Percentiles rank a stretch among this genome's conserved stretches.
phyloP scores from a whole-genome alignment of 106 monocot genomes.

The Allium sativum region DNA sequence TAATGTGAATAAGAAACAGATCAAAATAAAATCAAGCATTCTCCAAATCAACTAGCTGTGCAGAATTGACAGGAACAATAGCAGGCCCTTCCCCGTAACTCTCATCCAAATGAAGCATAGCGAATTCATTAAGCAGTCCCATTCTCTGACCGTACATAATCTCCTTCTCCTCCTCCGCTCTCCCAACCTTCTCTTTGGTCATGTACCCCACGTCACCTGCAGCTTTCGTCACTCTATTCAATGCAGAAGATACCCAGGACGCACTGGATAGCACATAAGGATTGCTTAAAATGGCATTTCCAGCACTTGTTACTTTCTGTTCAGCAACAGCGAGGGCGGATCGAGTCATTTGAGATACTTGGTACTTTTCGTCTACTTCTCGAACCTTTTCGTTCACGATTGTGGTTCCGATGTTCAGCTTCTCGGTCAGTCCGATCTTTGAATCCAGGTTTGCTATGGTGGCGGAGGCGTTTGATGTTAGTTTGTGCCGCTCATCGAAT shows the following conservation, averaged over 20 bases:
- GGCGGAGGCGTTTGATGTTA: conserved; percentile 57
- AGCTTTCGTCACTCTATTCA: conserved; percentile 41
- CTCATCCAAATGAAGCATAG: conserved; percentile 46
- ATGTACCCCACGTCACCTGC: conserved; percentile 53
- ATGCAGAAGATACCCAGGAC: conserved; percentile 60
- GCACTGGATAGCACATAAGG: conserved; percentile 52
- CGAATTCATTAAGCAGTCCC: conserved; percentile 35
- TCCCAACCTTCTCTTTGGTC: conserved; percentile 72
- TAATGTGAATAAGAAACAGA: too few relatives aligned
- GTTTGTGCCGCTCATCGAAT: conserved; percentile 61
- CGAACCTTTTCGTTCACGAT: conserved; percentile 46
- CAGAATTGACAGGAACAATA: conserved; percentile 3
- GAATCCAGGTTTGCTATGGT: conserved; percentile 58
- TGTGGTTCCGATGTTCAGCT: conserved; percentile 55
- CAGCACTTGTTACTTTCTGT: conserved; percentile 49
- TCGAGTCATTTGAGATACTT: conserved; percentile 68
- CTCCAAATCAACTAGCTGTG: too few relatives aligned
- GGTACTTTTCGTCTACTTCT: conserved; percentile 65
- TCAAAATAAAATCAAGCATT: too few relatives aligned
- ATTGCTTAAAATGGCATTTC: conserved; percentile 54
- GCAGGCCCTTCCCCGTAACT: conserved; percentile 28
- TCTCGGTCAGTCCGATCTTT: conserved; percentile 56
- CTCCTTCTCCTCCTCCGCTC: conserved; percentile 54
- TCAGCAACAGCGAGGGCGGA: conserved; percentile 63
- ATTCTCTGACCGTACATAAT: conserved; percentile 30